Evolutionary conservation across 2,329 filamentous ascomycete genomes (phyloP).

Genomic region (Hymenoscyphus salicellus): DNA sequence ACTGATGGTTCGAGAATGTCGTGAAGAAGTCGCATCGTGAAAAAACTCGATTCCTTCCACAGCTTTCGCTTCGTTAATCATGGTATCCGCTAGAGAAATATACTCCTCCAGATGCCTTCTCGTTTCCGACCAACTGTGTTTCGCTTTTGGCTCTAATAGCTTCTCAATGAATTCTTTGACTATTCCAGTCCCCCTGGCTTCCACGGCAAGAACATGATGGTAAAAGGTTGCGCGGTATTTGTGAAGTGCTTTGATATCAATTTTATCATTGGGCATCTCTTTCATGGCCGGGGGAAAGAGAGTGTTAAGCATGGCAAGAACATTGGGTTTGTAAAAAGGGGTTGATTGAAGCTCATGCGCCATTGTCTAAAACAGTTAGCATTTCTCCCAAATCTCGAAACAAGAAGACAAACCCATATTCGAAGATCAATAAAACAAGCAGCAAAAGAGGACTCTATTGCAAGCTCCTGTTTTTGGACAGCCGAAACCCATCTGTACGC

Average conservation of each 20-base stretch:
- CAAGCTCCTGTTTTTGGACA: conserved; percentile 24
- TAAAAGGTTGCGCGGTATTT: conserved; percentile 29
- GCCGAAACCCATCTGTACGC: conserved; percentile 27
- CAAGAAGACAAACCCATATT: conserved; percentile 29
- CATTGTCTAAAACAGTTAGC: conserved; percentile 28
- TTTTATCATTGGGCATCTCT: conserved; percentile 25
- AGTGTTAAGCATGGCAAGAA: conserved; percentile 34
- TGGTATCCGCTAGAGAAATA: conserved; percentile 23
- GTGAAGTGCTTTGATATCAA: conserved; percentile 21
- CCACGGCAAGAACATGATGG: conserved; percentile 22
- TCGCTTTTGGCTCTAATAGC: conserved; percentile 16
- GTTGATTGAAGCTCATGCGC: conserved; percentile 22
- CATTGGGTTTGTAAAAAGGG: conserved; percentile 25
- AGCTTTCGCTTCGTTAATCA: conserved; percentile 28
- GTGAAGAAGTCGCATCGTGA: neutral
- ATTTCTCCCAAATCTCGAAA: neutral
- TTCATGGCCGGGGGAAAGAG: conserved; percentile 30
- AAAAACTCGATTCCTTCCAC: conserved; percentile 20
- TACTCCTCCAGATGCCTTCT: conserved; percentile 23
- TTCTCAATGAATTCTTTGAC: conserved; percentile 22
- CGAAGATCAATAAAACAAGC: conserved; percentile 27
- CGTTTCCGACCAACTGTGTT: conserved; percentile 24
- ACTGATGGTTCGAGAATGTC: conserved; percentile 7
- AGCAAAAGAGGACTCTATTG: conserved; percentile 25
- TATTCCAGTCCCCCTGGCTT: conserved; percentile 14